These are phyloP conservation scores for Pleurotus cornucopiae DNA, from an alignment of 768 basidiomycete genomes.

Conservation along the genomic window DNA sequence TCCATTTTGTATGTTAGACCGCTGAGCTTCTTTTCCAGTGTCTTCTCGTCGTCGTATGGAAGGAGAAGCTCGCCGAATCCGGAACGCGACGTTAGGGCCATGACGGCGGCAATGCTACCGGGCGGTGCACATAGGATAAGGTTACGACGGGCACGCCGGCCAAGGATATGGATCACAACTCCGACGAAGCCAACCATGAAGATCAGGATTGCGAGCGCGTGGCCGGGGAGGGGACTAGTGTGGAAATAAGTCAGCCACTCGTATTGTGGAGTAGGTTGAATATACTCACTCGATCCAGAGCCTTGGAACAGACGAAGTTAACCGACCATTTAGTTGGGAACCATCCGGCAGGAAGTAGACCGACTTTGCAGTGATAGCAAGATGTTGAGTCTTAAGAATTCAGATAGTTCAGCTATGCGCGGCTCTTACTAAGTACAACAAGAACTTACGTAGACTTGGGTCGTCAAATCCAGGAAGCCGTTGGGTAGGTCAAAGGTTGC, in stretches of 20 bases:
- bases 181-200: conserved; percentile 46
- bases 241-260: neutral
- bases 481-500: conserved; percentile 43
- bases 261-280: neutral
- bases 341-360: conserved; percentile 53
- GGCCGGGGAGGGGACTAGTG: conserved; percentile 47
- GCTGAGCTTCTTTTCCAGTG: conserved; percentile 43
- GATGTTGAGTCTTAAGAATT: conserved; percentile 42
- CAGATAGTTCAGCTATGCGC: neutral
- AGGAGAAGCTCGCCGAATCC: conserved; percentile 59
- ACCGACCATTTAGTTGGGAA: conserved; percentile 28
- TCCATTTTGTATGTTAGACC: conserved; percentile 55
- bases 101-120: conserved; percentile 53
- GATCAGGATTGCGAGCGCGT: conserved; percentile 44
- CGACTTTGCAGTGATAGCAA: conserved; percentile 51
- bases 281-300: conserved; percentile 55
- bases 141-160: conserved; percentile 40
- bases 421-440: neutral
- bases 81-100: conserved; percentile 54
- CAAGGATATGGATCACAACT: conserved; percentile 41
- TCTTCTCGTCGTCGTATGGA: conserved; percentile 49
- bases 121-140: conserved; percentile 52
- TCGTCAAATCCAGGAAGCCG: conserved; percentile 52
- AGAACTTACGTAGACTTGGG: conserved; percentile 44
- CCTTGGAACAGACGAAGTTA: conserved; percentile 41